Conservation (phyloP, 345 rosid species). For the Eucalyptus cloeziana region DNA sequence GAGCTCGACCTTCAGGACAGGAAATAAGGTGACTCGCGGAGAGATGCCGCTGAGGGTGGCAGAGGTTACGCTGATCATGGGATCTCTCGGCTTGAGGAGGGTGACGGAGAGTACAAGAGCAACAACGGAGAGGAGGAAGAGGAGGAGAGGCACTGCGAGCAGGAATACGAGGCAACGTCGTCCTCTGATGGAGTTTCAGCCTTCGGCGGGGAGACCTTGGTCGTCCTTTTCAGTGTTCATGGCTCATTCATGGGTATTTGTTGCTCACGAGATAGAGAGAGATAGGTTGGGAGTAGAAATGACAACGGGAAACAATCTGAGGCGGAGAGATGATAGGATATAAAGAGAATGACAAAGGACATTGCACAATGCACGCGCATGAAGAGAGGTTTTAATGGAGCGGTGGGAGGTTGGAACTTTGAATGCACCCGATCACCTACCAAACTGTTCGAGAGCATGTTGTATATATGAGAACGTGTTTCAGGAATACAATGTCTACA, state of each 20-base stretch:
- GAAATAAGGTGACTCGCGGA: conserved; percentile 13
- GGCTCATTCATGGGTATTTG: not conserved
- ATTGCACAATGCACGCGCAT: not conserved
- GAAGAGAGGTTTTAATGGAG: not conserved
- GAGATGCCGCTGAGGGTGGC: conserved; percentile 28
- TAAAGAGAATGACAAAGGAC: not conserved
- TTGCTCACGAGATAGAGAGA: not conserved
- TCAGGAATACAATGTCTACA: not conserved
- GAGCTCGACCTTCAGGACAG: conserved; percentile 15
- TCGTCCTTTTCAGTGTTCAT: not conserved
- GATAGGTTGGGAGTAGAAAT: not conserved
- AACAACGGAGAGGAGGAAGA: conserved; percentile 11
- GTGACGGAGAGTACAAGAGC: conserved; percentile 26
- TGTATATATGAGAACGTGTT: not conserved
- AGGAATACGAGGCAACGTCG: conserved; percentile 2
- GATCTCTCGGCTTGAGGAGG: conserved; percentile 26
- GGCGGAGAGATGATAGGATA: not conserved
- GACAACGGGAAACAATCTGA: not conserved
- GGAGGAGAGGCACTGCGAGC: not conserved
- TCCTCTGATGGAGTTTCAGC: not conserved
- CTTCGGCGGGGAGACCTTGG: not conserved
- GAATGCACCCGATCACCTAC: not conserved
- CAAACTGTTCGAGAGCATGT: not conserved
- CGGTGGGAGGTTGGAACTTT: not conserved
- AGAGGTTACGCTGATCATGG: conserved; percentile 11